phyloP scores from a whole-genome alignment of 1,284 basidiomycete species.

The Puccinia polysora region DNA sequence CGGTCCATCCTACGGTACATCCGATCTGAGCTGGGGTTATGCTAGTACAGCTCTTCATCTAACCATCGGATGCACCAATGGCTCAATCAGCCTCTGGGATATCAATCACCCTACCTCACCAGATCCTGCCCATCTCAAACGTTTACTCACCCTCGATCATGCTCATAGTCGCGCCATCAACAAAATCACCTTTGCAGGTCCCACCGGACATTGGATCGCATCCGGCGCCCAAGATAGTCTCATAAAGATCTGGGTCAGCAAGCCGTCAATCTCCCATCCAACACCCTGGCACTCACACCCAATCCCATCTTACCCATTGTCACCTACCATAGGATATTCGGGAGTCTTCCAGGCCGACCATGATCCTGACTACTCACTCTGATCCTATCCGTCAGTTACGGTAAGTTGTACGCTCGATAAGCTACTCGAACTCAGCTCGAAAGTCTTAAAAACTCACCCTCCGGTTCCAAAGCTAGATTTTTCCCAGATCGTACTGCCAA shows the following conservation, averaged over 20 bases:
- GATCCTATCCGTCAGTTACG: conserved; percentile 33
- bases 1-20: conserved; percentile 31
- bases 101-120: conserved; percentile 14
- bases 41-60: conserved; percentile 16
- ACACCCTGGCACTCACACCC: neutral
- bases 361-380: conserved; percentile 26
- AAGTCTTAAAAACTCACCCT: too few species aligned
- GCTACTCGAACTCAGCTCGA: too few species aligned
- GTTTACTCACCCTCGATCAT: conserved; percentile 35
- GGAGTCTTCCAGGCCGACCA: conserved; percentile 9
- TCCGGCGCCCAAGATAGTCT: conserved; percentile 38
- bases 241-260: conserved; percentile 30
- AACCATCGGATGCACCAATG: conserved; percentile 26
- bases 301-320: neutral
- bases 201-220: conserved; percentile 36
- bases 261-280: neutral
- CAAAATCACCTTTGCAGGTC: conserved; percentile 38
- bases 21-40: conserved; percentile 24
- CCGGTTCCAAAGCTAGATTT: conserved; percentile 25
- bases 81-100: conserved; percentile 30
- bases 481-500: conserved; percentile 25
- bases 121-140: neutral
- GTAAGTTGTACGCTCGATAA: too few species aligned
- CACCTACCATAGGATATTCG: conserved; percentile 18
- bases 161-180: conserved; percentile 32